Evolutionary conservation across 1,139 yeast species (phyloP), one percentile per base, ranked within the genome.

Genomic region (Zygosaccharomyces pseudobailii): DNA sequence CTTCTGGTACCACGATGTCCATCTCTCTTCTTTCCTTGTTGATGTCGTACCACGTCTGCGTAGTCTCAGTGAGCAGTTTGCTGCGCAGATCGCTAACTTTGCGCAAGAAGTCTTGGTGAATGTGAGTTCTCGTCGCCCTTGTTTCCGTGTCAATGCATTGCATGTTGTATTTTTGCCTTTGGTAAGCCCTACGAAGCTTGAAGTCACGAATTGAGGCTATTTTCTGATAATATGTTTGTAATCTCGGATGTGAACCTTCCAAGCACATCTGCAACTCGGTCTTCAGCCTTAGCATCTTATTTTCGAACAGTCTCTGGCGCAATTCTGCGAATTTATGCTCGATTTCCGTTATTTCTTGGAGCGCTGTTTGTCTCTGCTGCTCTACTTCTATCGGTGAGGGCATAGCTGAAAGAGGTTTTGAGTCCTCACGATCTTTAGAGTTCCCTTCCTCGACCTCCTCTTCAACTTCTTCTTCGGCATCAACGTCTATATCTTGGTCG

Each of bases 171-270:
- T 80, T 77, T 55, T 87, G 82, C 48, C 81, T 77, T 55, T 80
- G 76, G 56, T 83, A 78, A 30, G 94, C 89, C 49, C 82, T 73
- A 49, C 74, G 75, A 40, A 89, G 69, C 63, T 84, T 84, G 49
- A 80, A 83, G 58, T 84, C 87, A 51, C 87, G 79, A 51, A 81
- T 78, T 36, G 79, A 77, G 51, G 85, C 84, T 51, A 90, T 82
- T 64, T 83, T 85, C 51, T 78, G 79, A 62, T 87, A 85, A 37
- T 81, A 78, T 33, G 72, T 66, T 51, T 77, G 77, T 48, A 83
- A 69, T 59, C 90, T 96, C 0, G 97, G 97, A 65, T 92, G 98
- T 21, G 90, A 79, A 5, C 96, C 97, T 56, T 84, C 87, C 30
- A 84, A 72, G 68, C 97, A 90, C 74, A 90, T 78, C 59, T 85